Percentiles rank a stretch among this genome's conserved stretches.
phyloP scores from a whole-genome alignment of 148 eudicot species.

The Agrostemma githago region DNA sequence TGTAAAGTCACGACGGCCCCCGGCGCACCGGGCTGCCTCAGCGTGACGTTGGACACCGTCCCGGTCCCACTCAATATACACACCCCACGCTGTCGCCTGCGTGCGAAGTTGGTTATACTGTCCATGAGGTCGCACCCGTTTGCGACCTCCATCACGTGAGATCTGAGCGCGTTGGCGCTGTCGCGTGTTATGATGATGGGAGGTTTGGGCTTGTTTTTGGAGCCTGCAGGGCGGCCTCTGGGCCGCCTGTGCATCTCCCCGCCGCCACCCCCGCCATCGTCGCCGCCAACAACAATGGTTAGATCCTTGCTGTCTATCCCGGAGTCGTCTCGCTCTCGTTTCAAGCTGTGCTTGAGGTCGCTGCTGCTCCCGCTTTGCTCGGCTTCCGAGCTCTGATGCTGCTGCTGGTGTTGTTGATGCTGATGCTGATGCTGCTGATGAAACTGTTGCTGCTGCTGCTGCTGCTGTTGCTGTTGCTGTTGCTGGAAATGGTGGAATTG shows the following conservation, averaged over 20 bases:
- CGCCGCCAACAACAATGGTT: not conserved
- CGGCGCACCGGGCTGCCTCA: slow-evolving; percentile 33
- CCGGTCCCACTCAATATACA: slow-evolving; percentile 37
- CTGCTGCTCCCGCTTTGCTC: slow-evolving; percentile 41
- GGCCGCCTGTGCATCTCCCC: slow-evolving; percentile 31
- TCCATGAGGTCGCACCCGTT: slow-evolving; percentile 37
- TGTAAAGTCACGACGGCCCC: slow-evolving; percentile 38
- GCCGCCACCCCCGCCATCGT: slow-evolving; percentile 18
- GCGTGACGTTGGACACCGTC: slow-evolving; percentile 32
- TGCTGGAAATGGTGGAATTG: slow-evolving; percentile 30
- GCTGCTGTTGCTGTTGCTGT: slow-evolving; percentile 31
- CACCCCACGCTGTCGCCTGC: slow-evolving; percentile 37
- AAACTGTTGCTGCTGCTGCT: slow-evolving; percentile 17
- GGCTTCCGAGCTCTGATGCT: slow-evolving; percentile 25
- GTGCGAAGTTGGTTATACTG: slow-evolving; percentile 31
- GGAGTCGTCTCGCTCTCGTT: slow-evolving; percentile 23
- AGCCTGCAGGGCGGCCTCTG: slow-evolving; percentile 36
- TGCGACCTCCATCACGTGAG: slow-evolving; percentile 42
- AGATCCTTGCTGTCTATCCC: slow-evolving; percentile 15
- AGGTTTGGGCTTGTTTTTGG: slow-evolving; percentile 41
- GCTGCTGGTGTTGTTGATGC: slow-evolving; percentile 7
- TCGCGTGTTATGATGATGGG: slow-evolving; percentile 39
- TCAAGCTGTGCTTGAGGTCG: slow-evolving; percentile 22
- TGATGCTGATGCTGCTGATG: slow-evolving; percentile 8
- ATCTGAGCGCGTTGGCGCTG: slow-evolving; percentile 40